A percentile compares a stretch with the other conserved stretches of the same genome.
Conservation (phyloP, 2,329 filamentous ascomycete genomes). For the Diaporthe ilicicola region DNA sequence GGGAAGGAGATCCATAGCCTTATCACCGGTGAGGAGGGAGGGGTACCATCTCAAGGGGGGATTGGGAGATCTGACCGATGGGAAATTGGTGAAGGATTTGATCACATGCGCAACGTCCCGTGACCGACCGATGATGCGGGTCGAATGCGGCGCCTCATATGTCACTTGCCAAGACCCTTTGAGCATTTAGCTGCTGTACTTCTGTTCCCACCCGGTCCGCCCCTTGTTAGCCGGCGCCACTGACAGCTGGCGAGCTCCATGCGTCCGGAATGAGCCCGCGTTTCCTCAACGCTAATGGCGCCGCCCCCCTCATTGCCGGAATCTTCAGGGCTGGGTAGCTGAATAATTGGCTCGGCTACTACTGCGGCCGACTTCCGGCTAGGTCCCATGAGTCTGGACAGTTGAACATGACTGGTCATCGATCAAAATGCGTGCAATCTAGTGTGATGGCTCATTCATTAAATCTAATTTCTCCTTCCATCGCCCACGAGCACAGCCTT, state of each 20-base stretch:
- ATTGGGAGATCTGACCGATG: background rate
- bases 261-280: background rate
- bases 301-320: background rate
- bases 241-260: background rate
- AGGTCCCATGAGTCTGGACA: background rate
- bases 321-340: background rate
- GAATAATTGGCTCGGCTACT: background rate
- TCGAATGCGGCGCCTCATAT: background rate
- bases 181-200: background rate
- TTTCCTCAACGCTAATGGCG: background rate
- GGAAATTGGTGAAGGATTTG: background rate
- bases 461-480: background rate
- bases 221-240: constrained; percentile 6
- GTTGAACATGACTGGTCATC: background rate
- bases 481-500: background rate
- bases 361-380: background rate
- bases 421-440: background rate
- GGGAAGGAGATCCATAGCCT: too few relatives aligned
- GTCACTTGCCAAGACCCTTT: background rate
- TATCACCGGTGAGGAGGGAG: too few relatives aligned
- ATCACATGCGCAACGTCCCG: background rate
- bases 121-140: background rate
- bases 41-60: too few relatives aligned
- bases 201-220: background rate
- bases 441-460: background rate